Base-by-base conservation (phyloP, 306 rosid genomes). In the Quercus ilex region DNA sequence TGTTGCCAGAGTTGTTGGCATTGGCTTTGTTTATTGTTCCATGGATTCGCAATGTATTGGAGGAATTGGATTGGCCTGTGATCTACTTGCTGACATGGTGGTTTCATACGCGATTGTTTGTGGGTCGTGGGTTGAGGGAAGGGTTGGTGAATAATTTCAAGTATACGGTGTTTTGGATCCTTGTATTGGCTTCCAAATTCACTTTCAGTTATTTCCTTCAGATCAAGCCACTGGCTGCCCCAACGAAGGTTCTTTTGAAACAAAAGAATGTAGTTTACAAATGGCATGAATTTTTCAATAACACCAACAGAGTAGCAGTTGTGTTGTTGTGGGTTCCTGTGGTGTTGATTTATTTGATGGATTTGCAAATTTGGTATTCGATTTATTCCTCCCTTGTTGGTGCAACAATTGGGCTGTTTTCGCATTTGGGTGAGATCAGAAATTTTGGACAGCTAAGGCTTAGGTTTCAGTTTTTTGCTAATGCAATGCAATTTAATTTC, bases 351-450 rank as follows among this genome's bases (percentile, higher is more conserved):
- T 94, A 94, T 84, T 88, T 92, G 77, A 94, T 94, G 98, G 98
- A 94, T 86, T 78, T 94, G 90, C 98, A 94, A 83, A 88, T 94
- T 77, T 94, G 98, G 98, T 94, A 87, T 87, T 78, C 98, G 17
- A 89, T 94, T 80, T 87, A 58, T 89, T 91, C 97, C 38, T 78
- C 98, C 71, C 41, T 88, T 12, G 75, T 55, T 74, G 98, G 98
- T 26, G 93, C 78, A 13, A 4, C 15, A 25, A 87, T 88, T 80
- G 98, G 98, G 78, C 86, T 94, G 67, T 92, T 94, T 83, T 88
- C 92, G 2, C 98, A 94, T 90, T 83, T 94, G 91, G 98, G 98
- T 58, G 98, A 94, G 86, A 94, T 94, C 58, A 88, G 98, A 71
- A 92, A 88, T 81, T 81, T 91, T 35, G 60, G 76, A 18, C 98